Percentiles rank a stretch among this genome's conserved stretches.
phyloP scores from a whole-genome alignment of 805 yeast genomes.

The Sugiyamaella qingdaonensis region DNA sequence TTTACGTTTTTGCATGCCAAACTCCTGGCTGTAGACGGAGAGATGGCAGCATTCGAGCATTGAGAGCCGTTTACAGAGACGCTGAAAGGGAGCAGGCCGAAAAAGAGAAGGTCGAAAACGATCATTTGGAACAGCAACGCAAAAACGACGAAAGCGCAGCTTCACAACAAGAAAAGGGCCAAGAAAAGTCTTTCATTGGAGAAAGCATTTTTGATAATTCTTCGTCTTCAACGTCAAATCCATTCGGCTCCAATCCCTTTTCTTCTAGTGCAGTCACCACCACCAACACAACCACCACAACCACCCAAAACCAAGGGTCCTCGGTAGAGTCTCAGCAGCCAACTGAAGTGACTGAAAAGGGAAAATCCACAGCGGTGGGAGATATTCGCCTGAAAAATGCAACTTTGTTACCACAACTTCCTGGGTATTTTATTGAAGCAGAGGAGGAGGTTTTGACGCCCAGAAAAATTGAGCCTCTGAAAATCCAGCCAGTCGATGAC shows the following conservation, averaged over 20 bases:
- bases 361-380: background rate
- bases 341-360: background rate
- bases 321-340: too few relatives aligned
- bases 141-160: conserved; percentile 7
- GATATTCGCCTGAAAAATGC: background rate
- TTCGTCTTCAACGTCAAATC: conserved; percentile 9
- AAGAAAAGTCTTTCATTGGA: conserved; percentile 15
- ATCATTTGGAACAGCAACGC: conserved; percentile 8
- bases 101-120: conserved; percentile 30
- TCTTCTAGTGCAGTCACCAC: conserved; percentile 4
- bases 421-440: conserved; percentile 65
- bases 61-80: conserved; percentile 71
- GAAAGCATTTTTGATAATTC: conserved; percentile 13
- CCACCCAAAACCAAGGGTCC: conserved; percentile 21
- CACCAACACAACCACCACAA: conserved; percentile 5
- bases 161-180: conserved; percentile 5
- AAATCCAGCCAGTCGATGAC: conserved; percentile 21
- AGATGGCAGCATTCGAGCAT: conserved; percentile 66
- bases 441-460: conserved; percentile 58
- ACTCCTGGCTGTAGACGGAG: conserved; percentile 61
- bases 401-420: conserved; percentile 24
- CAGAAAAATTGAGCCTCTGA: conserved; percentile 47
- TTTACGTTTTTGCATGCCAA: conserved; percentile 76
- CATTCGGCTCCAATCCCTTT: conserved; percentile 22
- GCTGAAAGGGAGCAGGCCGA: conserved; percentile 42